Conservation (phyloP, 2,329 filamentous ascomycete genomes). For the Penicillium sclerotiorum region DNA sequence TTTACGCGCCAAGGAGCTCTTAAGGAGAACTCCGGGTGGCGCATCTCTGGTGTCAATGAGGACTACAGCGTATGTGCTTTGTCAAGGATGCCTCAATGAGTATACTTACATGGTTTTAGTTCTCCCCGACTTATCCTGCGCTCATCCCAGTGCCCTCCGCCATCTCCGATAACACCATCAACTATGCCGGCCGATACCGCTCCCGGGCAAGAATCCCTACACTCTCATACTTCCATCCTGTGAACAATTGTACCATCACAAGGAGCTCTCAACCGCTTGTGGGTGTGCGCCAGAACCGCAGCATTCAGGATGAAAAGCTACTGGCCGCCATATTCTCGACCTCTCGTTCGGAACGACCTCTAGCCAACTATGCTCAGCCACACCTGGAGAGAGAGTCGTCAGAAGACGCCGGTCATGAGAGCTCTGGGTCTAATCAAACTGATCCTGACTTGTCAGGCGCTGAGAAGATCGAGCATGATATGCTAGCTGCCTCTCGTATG, state of each 20-base stretch:
- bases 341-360: conserved; percentile 52
- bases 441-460: conserved; percentile 61
- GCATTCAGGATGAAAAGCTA: conserved; percentile 92
- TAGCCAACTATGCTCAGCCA: conserved; percentile 42
- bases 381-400: conserved; percentile 47
- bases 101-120: conserved; percentile 47
- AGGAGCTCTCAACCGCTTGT: conserved; percentile 90
- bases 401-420: conserved; percentile 54
- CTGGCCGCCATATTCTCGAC: conserved; percentile 90
- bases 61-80: conserved; percentile 66
- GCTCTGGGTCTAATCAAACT: conserved; percentile 37
- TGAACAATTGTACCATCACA: conserved; percentile 97
- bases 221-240: conserved; percentile 89
- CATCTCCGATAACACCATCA: conserved; percentile 96
- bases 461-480: conserved; percentile 70
- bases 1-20: conserved; percentile 86
- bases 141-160: conserved; percentile 80
- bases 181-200: conserved; percentile 87
- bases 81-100: no score
- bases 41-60: conserved; percentile 84
- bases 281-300: conserved; percentile 82
- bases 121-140: conserved; percentile 90
- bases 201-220: conserved; percentile 87
- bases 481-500: conserved; percentile 58
- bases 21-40: conserved; percentile 80